Conservation (phyloP, 345 rosid species). For the Geranium brycei region DNA sequence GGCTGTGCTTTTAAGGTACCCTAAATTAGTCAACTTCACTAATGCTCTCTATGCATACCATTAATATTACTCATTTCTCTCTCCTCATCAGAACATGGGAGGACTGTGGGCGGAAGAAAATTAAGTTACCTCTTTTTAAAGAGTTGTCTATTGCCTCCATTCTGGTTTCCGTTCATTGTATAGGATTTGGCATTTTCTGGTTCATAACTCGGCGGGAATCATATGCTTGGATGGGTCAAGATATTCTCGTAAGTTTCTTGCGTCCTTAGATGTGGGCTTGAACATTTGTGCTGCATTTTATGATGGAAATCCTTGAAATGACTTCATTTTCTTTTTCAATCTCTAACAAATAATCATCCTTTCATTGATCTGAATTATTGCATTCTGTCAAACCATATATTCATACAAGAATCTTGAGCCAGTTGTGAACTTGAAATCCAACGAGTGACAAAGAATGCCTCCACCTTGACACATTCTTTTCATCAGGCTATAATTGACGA, state of each 20-base stretch:
- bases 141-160: conserved; percentile 56
- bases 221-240: conserved; percentile 91
- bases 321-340: too few relatives aligned
- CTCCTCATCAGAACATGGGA: conserved; percentile 42
- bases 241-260: conserved; percentile 74
- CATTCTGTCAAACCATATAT: too few relatives aligned
- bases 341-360: too few relatives aligned
- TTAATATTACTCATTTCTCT: background rate
- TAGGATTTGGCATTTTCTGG: conserved; percentile 68
- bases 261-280: background rate
- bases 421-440: too few relatives aligned
- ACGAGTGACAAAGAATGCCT: too few relatives aligned
- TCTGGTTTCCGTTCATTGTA: conserved; percentile 36
- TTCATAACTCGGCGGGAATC: conserved; percentile 45
- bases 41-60: background rate
- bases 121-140: conserved; percentile 55
- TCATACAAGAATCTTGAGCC: too few relatives aligned
- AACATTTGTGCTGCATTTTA: background rate
- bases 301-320: too few relatives aligned
- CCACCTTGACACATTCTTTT: too few relatives aligned
- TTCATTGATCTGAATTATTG: too few relatives aligned
- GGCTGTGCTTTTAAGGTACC: conserved; percentile 55
- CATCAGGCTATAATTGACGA: too few relatives aligned
- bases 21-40: background rate
- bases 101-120: conserved; percentile 34